Conservation (phyloP, 345 rosid genomes). For the Turritis glabra region DNA sequence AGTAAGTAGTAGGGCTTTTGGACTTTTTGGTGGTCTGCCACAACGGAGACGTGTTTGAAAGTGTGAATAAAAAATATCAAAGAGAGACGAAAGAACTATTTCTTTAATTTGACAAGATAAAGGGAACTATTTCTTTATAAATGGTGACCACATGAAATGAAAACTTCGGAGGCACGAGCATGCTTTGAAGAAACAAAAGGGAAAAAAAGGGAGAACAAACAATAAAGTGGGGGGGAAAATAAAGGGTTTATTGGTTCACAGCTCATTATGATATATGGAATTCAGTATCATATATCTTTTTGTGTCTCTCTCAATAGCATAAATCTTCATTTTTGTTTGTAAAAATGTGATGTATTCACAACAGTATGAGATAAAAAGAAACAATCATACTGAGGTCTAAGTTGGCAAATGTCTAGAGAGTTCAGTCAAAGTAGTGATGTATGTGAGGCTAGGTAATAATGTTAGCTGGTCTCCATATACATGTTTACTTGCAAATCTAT, state of each 20-base stretch:
- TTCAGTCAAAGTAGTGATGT: slow-evolving; percentile 6
- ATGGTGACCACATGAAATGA: slow-evolving; percentile 33
- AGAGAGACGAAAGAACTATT: slow-evolving; percentile 19
- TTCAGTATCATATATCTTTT: neutral
- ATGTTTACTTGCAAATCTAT: too few species aligned
- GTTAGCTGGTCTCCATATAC: slow-evolving; percentile 6
- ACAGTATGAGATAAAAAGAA: neutral
- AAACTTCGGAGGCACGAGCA: slow-evolving; percentile 36
- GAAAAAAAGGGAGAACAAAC: slow-evolving; percentile 8
- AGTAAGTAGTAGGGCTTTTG: slow-evolving; percentile 15
- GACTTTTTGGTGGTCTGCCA: slow-evolving; percentile 41
- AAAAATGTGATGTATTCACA: neutral
- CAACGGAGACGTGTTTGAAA: slow-evolving; percentile 39
- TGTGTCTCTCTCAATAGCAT: neutral
- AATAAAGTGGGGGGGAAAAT: neutral
- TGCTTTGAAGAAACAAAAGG: slow-evolving; percentile 12
- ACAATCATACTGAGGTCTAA: neutral
- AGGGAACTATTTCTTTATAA: slow-evolving; percentile 20
- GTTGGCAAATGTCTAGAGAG: neutral
- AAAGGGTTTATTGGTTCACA: slow-evolving; percentile 7
- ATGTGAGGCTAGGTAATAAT: too few species aligned
- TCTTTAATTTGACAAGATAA: slow-evolving; percentile 6
- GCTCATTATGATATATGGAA: slow-evolving; percentile 23
- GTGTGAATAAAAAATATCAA: slow-evolving; percentile 30
- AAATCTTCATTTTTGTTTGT: neutral